Base-by-base conservation (phyloP, 1,139 yeast species). In the Pichia sp. region DNA sequence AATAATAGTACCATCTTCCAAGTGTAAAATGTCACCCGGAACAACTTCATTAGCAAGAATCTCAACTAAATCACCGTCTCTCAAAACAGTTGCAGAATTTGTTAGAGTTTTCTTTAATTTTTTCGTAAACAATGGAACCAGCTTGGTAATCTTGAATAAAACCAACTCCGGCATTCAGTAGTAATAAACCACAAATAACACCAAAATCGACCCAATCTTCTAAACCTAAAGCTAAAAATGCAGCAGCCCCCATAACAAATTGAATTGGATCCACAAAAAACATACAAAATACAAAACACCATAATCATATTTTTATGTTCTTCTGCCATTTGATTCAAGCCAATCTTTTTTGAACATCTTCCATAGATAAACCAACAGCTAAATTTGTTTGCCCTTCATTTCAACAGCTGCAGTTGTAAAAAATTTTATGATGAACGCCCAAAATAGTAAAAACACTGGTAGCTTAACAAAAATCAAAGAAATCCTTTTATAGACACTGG, bases 181-280 rank as follows among this genome's bases (percentile, higher is more conserved):
- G 67, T 65, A 91, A 79, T 67, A 91, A 77, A 73, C 87, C 97
- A 74, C 89, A 83, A 70, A 91, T 90, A 72, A 91, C 97, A 82
- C 97, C 97, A 79, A 90, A 90, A 81, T 90, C 97, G 70, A 91
- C 96, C 97, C 97, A 91, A 77, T 90, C 97, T 76, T 89, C 95
- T 68, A 91, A 81, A 86, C 97, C 97, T 62, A 96, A 96, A 66
- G 98, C 97, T 73, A 91, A 80, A 60, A 90, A 81, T 67, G 97
- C 97, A 68, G 98, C 98, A 70, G 96, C 90, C 77, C 90, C 97
- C 98, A 91, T 91, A 71, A 91, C 97, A 84, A 91, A 91, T 79
- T 91, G 98, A 73, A 91, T 90, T 64, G 97, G 97, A 76, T 97
- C 98, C 62, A 91, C 87, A 72, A 91, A 91, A 80, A 89, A 91